Base-by-base conservation (phyloP, 257 asterid species). In the Fraxinus anomala region DNA sequence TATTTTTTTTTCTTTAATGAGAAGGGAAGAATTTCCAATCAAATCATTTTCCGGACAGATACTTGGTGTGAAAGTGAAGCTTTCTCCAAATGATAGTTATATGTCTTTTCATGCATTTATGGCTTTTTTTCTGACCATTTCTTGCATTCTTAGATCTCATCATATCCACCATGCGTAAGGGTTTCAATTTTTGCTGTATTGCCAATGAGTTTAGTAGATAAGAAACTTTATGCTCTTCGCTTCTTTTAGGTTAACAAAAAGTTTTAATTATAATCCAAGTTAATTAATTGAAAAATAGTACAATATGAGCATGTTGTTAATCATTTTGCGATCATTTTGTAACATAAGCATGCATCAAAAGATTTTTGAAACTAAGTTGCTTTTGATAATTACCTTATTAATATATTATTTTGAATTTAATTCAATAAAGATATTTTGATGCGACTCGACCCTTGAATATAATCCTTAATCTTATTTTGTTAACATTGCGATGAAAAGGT, bases 11-110 rank as follows among this genome's bases (percentile, higher is more conserved):
- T 3, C 19, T 61, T 1, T 21, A 24, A 24, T 47, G 82, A 61
- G 16, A 61, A 1, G 37, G 61, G 77, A 75, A 59, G 56, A 44
- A 23, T 56, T 78, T 56, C 77, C 61, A 78, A 72, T 79, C 75
- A 78, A 21, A 78, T 84, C 77, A 76, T 82, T 75, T 81, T 75
- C 61, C 19, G 26, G 44, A 68, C 56, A 49, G 23, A 36, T 69
- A 33, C 81, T 74, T 83, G 30, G 79, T 70, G 83, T 85, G 87
- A 49, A 82, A 84, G 74, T 78, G 82, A 83, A 85, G 88, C 73
- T 74, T 70, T 39, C 80, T 73, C 16, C 74, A 74, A 77, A 72
- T 31, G 74, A 54, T 80, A 65, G 63, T 73, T 59, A 11, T n/a
- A 67, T 69, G 77, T 66, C 49, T 75, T 54, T 17, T 36, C 28